Evolutionary conservation across 2,329 filamentous ascomycete species (phyloP).

Genomic region (Raffaelea albimanens): DNA sequence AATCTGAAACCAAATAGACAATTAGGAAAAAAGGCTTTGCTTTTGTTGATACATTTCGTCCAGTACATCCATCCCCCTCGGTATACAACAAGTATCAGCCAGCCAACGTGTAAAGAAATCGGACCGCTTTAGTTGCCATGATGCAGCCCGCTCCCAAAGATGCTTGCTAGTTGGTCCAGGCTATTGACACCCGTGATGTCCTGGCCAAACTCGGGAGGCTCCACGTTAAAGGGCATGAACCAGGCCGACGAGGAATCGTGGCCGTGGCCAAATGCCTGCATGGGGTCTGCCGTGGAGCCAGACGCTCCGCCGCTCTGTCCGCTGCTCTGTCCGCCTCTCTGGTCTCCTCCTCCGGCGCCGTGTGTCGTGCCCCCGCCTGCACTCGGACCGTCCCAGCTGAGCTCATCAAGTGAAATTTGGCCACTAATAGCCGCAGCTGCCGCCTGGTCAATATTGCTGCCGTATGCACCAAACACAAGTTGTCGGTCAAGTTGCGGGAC

Average conservation of each 20-base stretch:
- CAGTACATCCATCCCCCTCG: too few species aligned
- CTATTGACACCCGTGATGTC: conserved; percentile 32
- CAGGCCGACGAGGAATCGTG: conserved; percentile 59
- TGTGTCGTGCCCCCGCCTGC: conserved; percentile 14
- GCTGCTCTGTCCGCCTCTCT: conserved; percentile 6
- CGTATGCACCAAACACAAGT: conserved; percentile 66
- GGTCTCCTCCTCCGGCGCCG: too few species aligned
- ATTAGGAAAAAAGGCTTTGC: too few species aligned
- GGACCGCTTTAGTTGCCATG: conserved; percentile 7
- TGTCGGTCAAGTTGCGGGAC: conserved; percentile 66
- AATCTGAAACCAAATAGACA: too few species aligned
- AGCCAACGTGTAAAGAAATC: background rate
- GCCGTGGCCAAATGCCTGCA: conserved; percentile 20
- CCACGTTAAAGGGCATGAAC: conserved; percentile 91
- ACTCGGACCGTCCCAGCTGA: conserved; percentile 27
- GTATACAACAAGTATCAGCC: too few species aligned
- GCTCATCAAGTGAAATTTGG: conserved; percentile 30
- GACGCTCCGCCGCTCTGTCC: background rate
- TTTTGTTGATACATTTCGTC: too few species aligned
- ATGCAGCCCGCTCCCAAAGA: conserved; percentile 32
- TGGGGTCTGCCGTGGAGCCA: conserved; percentile 8
- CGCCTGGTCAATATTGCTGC: conserved; percentile 37
- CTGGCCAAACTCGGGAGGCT: conserved; percentile 55
- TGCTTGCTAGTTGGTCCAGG: conserved; percentile 38
- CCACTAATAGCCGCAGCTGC: conserved; percentile 29